A percentile compares a stretch with the other conserved stretches of the same genome.
phyloP scores from a whole-genome alignment of 2,329 filamentous ascomycete genomes.

The Pestalotiopsis sp. region DNA sequence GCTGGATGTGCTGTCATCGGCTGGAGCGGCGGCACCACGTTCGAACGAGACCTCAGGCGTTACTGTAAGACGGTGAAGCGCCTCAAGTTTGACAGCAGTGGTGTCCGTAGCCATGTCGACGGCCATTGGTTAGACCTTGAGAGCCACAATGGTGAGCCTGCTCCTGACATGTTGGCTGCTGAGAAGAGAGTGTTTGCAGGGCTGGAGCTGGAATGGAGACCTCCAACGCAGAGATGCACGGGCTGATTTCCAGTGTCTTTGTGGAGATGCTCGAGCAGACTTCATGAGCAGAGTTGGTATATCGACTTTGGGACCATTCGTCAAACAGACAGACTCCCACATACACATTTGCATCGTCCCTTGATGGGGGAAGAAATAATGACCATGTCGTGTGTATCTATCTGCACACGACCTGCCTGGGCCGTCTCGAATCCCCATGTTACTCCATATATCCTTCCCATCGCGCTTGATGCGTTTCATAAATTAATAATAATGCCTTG shows the following conservation, averaged over 20 bases:
- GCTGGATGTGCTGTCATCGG: constrained; percentile 85
- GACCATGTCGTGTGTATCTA: too few species aligned
- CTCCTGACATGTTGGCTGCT: constrained; percentile 69
- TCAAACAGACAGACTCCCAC: too few species aligned
- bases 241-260: constrained; percentile 39
- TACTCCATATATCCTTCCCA: too few species aligned
- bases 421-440: too few species aligned
- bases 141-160: constrained; percentile 51
- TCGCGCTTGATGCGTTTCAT: too few species aligned
- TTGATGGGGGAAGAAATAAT: too few species aligned
- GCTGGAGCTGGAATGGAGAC: constrained; percentile 68
- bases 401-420: too few species aligned
- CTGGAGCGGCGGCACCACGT: constrained; percentile 88
- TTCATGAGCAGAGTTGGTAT: not conserved
- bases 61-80: constrained; percentile 73
- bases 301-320: not conserved
- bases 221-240: constrained; percentile 69
- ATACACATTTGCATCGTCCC: too few species aligned
- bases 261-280: not conserved
- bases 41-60: constrained; percentile 80
- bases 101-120: constrained; percentile 68
- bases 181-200: constrained; percentile 81
- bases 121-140: constrained; percentile 70
- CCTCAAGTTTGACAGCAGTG: constrained; percentile 91
- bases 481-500: too few species aligned